phyloP scores from a whole-genome alignment of 179 eudicot genomes.

The Pouteria campechiana region DNA sequence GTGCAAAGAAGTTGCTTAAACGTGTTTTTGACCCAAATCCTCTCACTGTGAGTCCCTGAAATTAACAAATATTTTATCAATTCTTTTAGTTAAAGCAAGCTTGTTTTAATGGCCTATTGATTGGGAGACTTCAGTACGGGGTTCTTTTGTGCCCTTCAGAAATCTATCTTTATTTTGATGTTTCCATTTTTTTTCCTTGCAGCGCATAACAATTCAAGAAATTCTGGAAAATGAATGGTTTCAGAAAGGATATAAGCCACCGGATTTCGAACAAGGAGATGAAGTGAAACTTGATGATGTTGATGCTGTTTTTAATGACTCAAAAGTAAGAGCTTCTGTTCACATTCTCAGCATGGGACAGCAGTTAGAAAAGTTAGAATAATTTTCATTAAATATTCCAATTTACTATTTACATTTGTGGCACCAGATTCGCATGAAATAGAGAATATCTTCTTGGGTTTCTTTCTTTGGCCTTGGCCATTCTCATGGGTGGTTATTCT shows the following conservation, averaged over 20 bases:
- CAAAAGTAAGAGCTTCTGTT: constrained; percentile 28
- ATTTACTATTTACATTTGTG: neutral
- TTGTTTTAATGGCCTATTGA: neutral
- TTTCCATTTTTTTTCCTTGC: constrained; percentile 13
- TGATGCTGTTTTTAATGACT: constrained; percentile 51
- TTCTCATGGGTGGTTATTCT: neutral
- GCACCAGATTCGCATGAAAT: neutral
- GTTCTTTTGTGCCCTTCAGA: no score
- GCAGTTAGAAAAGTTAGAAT: neutral
- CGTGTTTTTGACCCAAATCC: constrained; percentile 69
- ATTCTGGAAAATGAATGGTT: constrained; percentile 64
- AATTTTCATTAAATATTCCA: neutral
- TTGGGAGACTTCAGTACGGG: neutral
- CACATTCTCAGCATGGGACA: neutral
- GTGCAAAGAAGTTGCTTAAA: constrained; percentile 40
- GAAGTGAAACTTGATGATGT: constrained; percentile 62
- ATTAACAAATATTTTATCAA: neutral
- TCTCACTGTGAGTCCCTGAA: constrained; percentile 29
- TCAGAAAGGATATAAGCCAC: constrained; percentile 45
- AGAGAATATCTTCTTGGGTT: neutral
- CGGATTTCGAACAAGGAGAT: constrained; percentile 42
- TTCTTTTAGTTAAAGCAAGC: neutral
- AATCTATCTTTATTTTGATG: neutral
- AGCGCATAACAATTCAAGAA: constrained; percentile 50
- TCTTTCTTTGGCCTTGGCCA: neutral